Base-by-base conservation (phyloP, 805 yeast genomes). In the Starmerella stellata region DNA sequence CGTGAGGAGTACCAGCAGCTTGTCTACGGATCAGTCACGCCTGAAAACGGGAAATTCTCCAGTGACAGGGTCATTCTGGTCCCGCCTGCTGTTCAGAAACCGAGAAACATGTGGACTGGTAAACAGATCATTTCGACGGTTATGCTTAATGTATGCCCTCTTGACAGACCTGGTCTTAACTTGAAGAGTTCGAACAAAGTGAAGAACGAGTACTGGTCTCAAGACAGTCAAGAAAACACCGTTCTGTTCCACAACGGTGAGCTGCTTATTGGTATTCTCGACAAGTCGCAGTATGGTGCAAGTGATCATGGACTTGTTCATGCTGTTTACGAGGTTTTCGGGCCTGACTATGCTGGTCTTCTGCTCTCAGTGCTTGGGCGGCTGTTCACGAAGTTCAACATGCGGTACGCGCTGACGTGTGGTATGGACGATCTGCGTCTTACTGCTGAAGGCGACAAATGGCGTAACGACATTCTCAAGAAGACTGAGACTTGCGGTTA, bases 361-460 rank as follows among this genome's bases (percentile, higher is more conserved):
- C 70, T 90, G 4, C 65, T 90, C 36, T 78, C 93, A 36, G 92
- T 87, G n/a, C 68, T 90, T 44, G 96, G 98, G 47, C 71, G 98
- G 53, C 66, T 90, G 39, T 87, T 92, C 63, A 92, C 99, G 18
- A 82, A 80, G 59, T 90, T 82, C 59, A 83, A 78, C 53, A 85
- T 78, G 71, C 69, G 74, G 64, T 78, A 81, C 41, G 96, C 95
- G 1, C 80, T 90, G 56, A 90, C 98, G 5, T 90, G 99, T 75
- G 98, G 99, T 70, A 92, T 90, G 98, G 99, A 90, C 58, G 99
- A 90, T 64, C 68, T 90, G 59, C 73, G 93, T 57, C 69, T 92
- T 50, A 90, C 96, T 18, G 71, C 60, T 3, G 93, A 81, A 51
- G 99, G 99, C 56, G 85, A 92, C 58, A 54, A 66, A 43, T 75